Percentiles rank a stretch among this genome's conserved stretches.
Evolutionary conservation across 495 filamentous ascomycete species (phyloP).

Genomic region (Corynascus novoguineensis): DNA sequence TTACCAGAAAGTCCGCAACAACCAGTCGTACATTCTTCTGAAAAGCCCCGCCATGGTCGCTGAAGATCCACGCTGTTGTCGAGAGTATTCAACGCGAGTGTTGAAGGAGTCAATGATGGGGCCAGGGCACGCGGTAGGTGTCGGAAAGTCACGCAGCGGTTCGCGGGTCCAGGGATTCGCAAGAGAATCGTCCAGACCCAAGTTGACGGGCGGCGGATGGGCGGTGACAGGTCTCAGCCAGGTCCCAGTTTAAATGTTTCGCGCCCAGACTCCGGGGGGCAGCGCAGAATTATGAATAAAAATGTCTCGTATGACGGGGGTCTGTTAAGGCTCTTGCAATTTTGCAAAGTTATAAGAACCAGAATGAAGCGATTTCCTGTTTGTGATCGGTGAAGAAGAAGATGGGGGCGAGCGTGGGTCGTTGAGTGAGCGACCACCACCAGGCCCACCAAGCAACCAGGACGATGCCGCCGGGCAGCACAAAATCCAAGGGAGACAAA

Average conservation of each 20-base stretch:
- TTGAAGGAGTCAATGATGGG: constrained; percentile 3
- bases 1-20: constrained; percentile 96
- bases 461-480: constrained; percentile 26
- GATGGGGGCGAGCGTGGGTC: constrained; percentile 19
- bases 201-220: constrained; percentile 16
- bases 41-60: constrained; percentile 50
- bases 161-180: background rate
- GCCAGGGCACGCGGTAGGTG: background rate
- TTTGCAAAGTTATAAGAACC: constrained; percentile 27
- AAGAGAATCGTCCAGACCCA: constrained; percentile 7
- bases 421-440: constrained; percentile 24
- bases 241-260: constrained; percentile 33
- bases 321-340: constrained; percentile 23
- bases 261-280: constrained; percentile 32
- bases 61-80: background rate
- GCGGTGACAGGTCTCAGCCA: constrained; percentile 21
- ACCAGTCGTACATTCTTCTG: constrained; percentile 94
- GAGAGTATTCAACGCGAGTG: constrained; percentile 18
- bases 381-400: constrained; percentile 22
- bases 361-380: constrained; percentile 16
- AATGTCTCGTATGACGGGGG: constrained; percentile 44
- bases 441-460: constrained; percentile 21
- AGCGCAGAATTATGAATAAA: constrained; percentile 39
- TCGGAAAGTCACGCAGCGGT: constrained; percentile 16
- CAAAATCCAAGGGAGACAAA: constrained; percentile 22